phyloP scores from a whole-genome alignment of 1,139 yeast genomes.

The Kodamaea suecica region DNA sequence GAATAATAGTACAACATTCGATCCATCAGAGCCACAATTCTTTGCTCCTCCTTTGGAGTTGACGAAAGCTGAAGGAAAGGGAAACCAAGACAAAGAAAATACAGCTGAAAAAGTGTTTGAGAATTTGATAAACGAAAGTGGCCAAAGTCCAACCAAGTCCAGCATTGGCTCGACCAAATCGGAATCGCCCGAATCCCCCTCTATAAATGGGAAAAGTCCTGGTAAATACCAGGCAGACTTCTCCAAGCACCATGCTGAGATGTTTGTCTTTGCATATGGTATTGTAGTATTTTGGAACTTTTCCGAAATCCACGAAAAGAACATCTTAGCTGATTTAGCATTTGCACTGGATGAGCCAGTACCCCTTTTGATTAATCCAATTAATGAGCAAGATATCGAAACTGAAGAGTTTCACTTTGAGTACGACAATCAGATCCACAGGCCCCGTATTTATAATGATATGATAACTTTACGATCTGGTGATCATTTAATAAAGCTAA shows the following conservation, averaged over 20 bases:
- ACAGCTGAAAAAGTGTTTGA: background rate
- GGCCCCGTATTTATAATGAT: constrained; percentile 92
- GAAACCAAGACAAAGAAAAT: background rate
- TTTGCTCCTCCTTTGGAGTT: constrained; percentile 37
- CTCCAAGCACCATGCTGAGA: constrained; percentile 77
- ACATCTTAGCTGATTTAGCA: constrained; percentile 85
- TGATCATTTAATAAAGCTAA: constrained; percentile 86
- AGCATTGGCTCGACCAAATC: background rate
- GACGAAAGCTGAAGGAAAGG: constrained; percentile 2
- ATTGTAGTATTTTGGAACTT: constrained; percentile 97
- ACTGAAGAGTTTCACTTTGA: constrained; percentile 94
- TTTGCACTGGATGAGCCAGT: constrained; percentile 55
- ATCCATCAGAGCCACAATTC: constrained; percentile 50
- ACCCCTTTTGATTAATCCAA: constrained; percentile 66
- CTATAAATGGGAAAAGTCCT: constrained; percentile 9
- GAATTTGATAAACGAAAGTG: background rate
- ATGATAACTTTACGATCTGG: constrained; percentile 88
- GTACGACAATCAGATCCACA: constrained; percentile 72
- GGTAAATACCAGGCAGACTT: constrained; percentile 35
- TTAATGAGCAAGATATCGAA: constrained; percentile 87
- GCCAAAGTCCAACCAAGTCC: background rate
- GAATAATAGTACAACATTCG: constrained; percentile 38
- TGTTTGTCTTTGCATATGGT: constrained; percentile 87
- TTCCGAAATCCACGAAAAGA: constrained; percentile 88
- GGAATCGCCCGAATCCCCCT: constrained; percentile 8